Evolutionary conservation across 2,329 filamentous ascomycete genomes (phyloP).

Genomic region (Alternaria infectoria): DNA sequence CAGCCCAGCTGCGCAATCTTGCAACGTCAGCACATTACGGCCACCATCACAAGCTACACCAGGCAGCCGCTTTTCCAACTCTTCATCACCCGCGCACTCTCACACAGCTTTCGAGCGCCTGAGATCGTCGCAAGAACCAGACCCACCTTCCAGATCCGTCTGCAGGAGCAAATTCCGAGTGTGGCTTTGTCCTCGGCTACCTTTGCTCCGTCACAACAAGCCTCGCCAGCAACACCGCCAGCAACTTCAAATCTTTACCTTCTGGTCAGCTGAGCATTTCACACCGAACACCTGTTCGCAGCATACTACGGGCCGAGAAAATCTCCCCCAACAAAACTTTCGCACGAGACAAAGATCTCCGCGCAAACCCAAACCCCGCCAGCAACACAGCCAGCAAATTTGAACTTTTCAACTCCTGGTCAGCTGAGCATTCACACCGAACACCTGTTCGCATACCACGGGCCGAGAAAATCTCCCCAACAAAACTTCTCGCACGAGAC

Average conservation of each 20-base stretch:
- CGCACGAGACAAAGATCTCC: background rate
- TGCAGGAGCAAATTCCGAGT: slow-evolving; percentile 20
- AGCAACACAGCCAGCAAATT: background rate
- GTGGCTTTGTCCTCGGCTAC: slow-evolving; percentile 17
- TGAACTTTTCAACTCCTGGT: background rate
- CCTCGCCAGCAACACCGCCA: too few species aligned
- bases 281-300: slow-evolving; percentile 12
- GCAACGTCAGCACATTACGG: slow-evolving; percentile 41
- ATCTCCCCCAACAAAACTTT: background rate
- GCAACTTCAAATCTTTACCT: background rate
- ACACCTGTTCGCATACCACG: slow-evolving; percentile 9
- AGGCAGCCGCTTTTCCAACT: slow-evolving; percentile 34
- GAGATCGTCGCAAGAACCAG: slow-evolving; percentile 1
- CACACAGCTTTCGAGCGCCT: background rate
- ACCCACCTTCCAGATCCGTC: slow-evolving; percentile 25
- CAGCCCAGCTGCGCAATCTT: slow-evolving; percentile 20
- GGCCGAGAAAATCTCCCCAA: background rate
- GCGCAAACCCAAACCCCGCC: background rate
- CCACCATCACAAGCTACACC: slow-evolving; percentile 19
- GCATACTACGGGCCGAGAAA: background rate
- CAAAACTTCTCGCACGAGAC: background rate
- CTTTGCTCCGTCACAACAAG: background rate
- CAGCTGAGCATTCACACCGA: background rate
- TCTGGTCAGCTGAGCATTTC: background rate
- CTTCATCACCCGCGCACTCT: background rate